Percentiles rank a stretch among this genome's conserved stretches.
phyloP scores from a whole-genome alignment of 345 rosid genomes.

The Eucalyptus camaldulensis region DNA sequence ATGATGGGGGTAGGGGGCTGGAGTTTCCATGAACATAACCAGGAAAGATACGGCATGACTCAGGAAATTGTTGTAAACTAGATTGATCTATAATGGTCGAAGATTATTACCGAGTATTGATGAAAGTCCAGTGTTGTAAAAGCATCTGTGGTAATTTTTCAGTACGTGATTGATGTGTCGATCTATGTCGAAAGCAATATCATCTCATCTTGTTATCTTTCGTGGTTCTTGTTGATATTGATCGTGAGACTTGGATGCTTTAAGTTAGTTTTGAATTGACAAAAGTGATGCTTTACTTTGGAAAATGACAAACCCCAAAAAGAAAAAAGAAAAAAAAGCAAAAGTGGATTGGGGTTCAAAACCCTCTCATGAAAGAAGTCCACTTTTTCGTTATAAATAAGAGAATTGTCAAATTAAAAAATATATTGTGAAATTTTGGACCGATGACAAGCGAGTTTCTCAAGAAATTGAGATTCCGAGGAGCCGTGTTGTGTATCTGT shows the following conservation, averaged over 20 bases:
- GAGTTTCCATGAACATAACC: neutral
- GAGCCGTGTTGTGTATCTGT: neutral
- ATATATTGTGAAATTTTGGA: neutral
- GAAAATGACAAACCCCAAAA: neutral
- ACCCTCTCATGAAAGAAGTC: neutral
- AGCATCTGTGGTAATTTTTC: neutral
- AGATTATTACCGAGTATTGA: neutral
- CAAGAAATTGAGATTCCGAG: neutral
- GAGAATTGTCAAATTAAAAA: neutral
- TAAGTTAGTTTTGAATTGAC: neutral
- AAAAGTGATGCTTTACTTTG: neutral
- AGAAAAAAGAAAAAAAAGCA: rapidly evolving
- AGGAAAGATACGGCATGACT: neutral
- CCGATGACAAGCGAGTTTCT: neutral
- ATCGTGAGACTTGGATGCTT: neutral
- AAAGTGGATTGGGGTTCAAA: neutral
- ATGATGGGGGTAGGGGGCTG: neutral
- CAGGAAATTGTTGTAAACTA: neutral
- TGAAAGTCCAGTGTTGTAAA: neutral
- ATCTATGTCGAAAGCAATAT: neutral
- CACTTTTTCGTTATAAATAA: neutral
- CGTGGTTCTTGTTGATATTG: neutral
- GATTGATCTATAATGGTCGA: neutral
- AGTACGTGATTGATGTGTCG: neutral
- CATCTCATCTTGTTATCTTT: neutral